Conservation (phyloP, 2,329 filamentous ascomycete genomes). For the Diaporthe ilicicola region DNA sequence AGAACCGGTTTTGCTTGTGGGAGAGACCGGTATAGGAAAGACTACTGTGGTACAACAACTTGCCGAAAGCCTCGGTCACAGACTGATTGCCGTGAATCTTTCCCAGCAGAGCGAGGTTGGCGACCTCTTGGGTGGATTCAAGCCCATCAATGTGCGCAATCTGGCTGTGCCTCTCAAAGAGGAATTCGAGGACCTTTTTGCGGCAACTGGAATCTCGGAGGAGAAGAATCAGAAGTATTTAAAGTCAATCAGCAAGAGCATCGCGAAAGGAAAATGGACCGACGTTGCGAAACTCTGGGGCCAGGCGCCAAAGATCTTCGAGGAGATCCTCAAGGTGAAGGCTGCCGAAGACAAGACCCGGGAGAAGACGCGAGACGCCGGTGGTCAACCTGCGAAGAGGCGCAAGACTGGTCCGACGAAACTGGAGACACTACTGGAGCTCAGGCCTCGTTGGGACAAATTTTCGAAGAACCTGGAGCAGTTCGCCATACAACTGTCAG, state of each 20-base stretch:
- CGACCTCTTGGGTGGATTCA: constrained; percentile 96
- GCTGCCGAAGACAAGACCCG: constrained; percentile 55
- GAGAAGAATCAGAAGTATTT: constrained; percentile 90
- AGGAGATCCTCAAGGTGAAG: constrained; percentile 69
- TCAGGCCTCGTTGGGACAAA: constrained; percentile 77
- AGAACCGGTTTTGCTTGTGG: constrained; percentile 95
- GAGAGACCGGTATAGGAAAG: constrained; percentile 98
- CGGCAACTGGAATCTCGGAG: constrained; percentile 82
- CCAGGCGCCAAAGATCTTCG: constrained; percentile 88
- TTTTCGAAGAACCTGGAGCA: constrained; percentile 80
- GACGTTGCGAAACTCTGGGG: constrained; percentile 86
- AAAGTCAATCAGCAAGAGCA: constrained; percentile 79
- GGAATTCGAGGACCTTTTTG: constrained; percentile 90
- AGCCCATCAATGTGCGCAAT: constrained; percentile 90
- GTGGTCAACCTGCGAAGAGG: constrained; percentile 73
- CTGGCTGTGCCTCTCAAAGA: constrained; percentile 91
- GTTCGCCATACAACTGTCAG: constrained; percentile 81
- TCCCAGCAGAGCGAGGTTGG: constrained; percentile 98
- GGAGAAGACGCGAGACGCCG: constrained; percentile 50
- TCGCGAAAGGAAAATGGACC: constrained; percentile 87
- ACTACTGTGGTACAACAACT: constrained; percentile 96
- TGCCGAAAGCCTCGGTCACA: constrained; percentile 83
- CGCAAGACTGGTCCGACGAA: constrained; percentile 70
- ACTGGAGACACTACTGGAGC: constrained; percentile 66
- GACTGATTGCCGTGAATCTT: constrained; percentile 90